Percentiles rank a stretch among this genome's conserved stretches.
These are phyloP conservation scores for Novymonas esmeraldas DNA, from an alignment of 208 protist species.

Conservation along the genomic window DNA sequence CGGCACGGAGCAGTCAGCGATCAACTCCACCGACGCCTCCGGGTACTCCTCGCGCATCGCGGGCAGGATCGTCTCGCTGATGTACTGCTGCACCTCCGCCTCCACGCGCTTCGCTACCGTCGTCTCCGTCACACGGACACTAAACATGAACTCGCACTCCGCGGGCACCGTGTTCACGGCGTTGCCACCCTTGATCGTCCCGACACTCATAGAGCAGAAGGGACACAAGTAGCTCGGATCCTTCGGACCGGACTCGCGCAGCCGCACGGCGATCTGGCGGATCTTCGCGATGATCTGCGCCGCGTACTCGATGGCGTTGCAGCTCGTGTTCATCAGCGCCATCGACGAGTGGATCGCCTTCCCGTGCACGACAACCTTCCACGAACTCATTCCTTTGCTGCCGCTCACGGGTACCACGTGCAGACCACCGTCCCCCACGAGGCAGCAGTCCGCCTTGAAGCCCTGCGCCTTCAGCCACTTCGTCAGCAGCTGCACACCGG, in stretches of 20 bases:
- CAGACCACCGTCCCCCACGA: constrained; percentile 37
- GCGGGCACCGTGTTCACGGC: constrained; percentile 50
- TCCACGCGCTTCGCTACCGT: constrained; percentile 23
- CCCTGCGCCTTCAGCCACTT: constrained; percentile 29
- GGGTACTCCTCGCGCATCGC: constrained; percentile 37
- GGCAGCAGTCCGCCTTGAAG: constrained; percentile 43
- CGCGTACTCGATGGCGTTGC: constrained; percentile 46
- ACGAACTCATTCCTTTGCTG: constrained; percentile 40
- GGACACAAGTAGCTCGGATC: constrained; percentile 24
- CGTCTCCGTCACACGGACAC: constrained; percentile 32
- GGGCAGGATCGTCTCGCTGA: constrained; percentile 23
- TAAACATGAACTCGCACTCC: constrained; percentile 42
- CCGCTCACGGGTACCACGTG: constrained; percentile 32
- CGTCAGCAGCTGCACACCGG: constrained; percentile 32
- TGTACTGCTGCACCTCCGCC: constrained; percentile 31
- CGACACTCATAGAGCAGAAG: constrained; percentile 34
- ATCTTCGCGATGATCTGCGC: constrained; percentile 44
- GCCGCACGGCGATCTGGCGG: constrained; percentile 25
- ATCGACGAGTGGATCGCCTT: constrained; percentile 57
- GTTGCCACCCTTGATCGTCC: constrained; percentile 45
- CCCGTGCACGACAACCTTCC: constrained; percentile 41
- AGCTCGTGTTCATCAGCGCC: constrained; percentile 43
- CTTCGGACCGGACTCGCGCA: constrained; percentile 29
- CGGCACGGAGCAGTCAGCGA: constrained; percentile 2
- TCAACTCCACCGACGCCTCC: constrained; percentile 24